These are phyloP conservation scores for Penicillium vulpinum DNA, from an alignment of 2,329 filamentous ascomycete species.

Conservation along the genomic window DNA sequence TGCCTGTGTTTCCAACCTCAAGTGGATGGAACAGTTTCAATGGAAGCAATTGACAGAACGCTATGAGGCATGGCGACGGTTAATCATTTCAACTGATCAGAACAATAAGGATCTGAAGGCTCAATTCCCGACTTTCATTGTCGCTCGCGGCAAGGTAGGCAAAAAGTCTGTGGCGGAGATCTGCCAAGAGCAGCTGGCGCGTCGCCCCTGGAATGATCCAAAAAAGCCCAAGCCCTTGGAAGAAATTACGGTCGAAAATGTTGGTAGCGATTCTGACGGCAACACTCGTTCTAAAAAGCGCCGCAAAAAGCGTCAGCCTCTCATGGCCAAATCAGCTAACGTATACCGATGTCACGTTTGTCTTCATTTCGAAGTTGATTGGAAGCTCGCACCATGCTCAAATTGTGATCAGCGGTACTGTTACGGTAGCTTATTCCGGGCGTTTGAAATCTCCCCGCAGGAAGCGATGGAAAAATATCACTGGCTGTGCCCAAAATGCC, in stretches of 20 bases:
- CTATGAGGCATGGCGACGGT: constrained; percentile 78
- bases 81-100: constrained; percentile 73
- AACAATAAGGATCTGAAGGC: constrained; percentile 57
- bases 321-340: constrained; percentile 53
- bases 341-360: constrained; percentile 76
- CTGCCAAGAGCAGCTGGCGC: constrained; percentile 83
- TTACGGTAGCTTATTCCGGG: constrained; percentile 88
- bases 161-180: constrained; percentile 86
- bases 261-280: constrained; percentile 56
- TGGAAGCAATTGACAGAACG: constrained; percentile 76
- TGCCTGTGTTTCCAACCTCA: constrained; percentile 77
- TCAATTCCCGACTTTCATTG: constrained; percentile 60
- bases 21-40: constrained; percentile 90
- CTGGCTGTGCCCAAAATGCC: constrained; percentile 89
- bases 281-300: constrained; percentile 63
- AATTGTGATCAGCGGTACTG: constrained; percentile 78
- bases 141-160: constrained; percentile 65
- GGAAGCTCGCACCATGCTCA: constrained; percentile 81
- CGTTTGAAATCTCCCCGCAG: constrained; percentile 86
- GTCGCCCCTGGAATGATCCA: constrained; percentile 79
- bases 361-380: constrained; percentile 73
- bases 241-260: constrained; percentile 26
- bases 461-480: constrained; percentile 74
- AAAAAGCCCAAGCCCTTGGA: constrained; percentile 56
- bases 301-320: constrained; percentile 55